These are phyloP conservation scores for Trichosporon coremiiforme DNA, from an alignment of 1,284 basidiomycete genomes.

Conservation along the genomic window DNA sequence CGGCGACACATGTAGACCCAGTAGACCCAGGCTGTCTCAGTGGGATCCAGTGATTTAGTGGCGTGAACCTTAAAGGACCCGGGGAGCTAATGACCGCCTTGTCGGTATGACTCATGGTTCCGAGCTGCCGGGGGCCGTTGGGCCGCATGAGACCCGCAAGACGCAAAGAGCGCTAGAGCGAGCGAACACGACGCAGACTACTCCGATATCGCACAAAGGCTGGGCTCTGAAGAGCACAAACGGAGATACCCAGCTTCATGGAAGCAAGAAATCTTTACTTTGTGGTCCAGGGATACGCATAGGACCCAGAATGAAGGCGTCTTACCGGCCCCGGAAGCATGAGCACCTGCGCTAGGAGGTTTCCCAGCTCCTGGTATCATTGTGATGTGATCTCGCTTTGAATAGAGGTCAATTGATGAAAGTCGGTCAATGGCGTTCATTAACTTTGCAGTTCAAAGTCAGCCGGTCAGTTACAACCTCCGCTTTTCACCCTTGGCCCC, in stretches of 20 bases:
- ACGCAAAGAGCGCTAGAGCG: neutral
- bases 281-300: neutral
- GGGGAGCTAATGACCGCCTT: conserved; percentile 3
- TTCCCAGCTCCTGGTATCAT: neutral
- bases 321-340: neutral
- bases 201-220: neutral
- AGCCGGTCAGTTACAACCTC: neutral
- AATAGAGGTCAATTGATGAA: neutral
- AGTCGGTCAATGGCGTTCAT: conserved; percentile 10
- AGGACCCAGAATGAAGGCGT: neutral
- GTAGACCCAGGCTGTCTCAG: neutral
- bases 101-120: neutral
- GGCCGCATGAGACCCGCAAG: neutral
- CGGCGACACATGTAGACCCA: neutral
- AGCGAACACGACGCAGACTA: neutral
- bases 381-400: conserved; percentile 2
- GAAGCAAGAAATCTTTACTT: neutral
- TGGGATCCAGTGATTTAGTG: conserved; percentile 15
- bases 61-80: conserved; percentile 15
- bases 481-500: neutral
- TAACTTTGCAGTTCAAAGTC: neutral
- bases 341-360: neutral
- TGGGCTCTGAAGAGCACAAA: neutral
- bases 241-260: neutral
- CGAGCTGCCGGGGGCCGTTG: neutral